Conservation (phyloP, 176 grass and related monocot species). For the Dendrocalamus sinicus region DNA sequence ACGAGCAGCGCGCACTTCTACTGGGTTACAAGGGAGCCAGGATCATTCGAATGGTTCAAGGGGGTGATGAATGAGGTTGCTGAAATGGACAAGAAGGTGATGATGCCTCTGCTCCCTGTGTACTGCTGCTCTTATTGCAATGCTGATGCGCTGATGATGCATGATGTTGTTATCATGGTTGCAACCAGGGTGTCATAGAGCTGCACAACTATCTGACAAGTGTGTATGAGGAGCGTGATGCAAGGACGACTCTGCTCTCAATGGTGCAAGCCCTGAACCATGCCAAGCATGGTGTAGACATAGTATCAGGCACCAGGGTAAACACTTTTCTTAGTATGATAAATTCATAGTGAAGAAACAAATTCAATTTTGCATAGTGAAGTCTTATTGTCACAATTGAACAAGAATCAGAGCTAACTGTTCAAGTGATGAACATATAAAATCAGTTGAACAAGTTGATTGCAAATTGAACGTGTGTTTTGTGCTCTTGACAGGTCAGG, state of each 20-base stretch:
- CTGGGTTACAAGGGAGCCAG: constrained; percentile 84
- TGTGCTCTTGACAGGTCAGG: constrained; percentile 54
- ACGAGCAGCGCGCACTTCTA: constrained; percentile 80
- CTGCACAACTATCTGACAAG: constrained; percentile 90
- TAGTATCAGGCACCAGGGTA: constrained; percentile 85
- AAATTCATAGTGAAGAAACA: background rate
- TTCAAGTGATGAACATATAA: background rate
- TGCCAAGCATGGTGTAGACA: constrained; percentile 83
- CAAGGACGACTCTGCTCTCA: constrained; percentile 67
- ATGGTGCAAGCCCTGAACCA: constrained; percentile 91
- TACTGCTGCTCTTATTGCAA: background rate
- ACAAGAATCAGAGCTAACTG: background rate
- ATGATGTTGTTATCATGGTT: constrained; percentile 26
- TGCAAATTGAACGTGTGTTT: background rate
- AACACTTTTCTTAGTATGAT: constrained; percentile 10
- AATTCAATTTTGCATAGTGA: background rate
- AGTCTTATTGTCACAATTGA: background rate
- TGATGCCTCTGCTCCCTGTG: background rate
- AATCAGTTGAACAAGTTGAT: background rate
- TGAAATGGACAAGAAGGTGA: constrained; percentile 82
- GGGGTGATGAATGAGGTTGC: constrained; percentile 88
- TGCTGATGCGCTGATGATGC: background rate
- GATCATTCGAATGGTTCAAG: constrained; percentile 92
- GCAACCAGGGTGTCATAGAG: constrained; percentile 70
- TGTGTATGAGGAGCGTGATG: constrained; percentile 81